These are phyloP conservation scores for Tieghemiomyces parasiticus DNA, from an alignment of 192 early-diverging fungal genomes.

Conservation along the genomic window DNA sequence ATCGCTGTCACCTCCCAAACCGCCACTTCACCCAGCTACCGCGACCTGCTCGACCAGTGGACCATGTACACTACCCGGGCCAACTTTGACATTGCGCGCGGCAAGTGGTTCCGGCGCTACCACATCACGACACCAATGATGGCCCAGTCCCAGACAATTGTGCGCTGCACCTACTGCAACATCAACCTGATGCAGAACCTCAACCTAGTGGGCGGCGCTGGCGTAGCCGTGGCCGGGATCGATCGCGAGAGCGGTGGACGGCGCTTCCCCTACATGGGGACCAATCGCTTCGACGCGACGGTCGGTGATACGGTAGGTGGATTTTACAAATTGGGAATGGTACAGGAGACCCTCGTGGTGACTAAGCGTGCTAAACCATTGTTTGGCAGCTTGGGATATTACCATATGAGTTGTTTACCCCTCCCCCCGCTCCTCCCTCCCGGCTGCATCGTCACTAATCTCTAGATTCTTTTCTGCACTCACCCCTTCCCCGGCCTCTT, in stretches of 20 bases:
- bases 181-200: slow-evolving; percentile 27
- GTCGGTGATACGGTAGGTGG: slow-evolving; percentile 1
- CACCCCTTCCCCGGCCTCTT: too few species aligned
- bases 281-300: background rate
- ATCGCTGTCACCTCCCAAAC: too few species aligned
- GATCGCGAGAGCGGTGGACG: background rate
- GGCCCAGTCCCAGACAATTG: slow-evolving; percentile 60
- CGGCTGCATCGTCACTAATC: too few species aligned
- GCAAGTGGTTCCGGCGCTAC: slow-evolving; percentile 38
- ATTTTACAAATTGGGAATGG: too few species aligned
- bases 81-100: slow-evolving; percentile 78
- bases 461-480: too few species aligned
- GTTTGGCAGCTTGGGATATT: too few species aligned
- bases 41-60: slow-evolving; percentile 72
- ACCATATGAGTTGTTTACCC: too few species aligned
- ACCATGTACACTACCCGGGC: slow-evolving; percentile 75
- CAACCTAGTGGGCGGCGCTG: slow-evolving; percentile 12
- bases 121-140: slow-evolving; percentile 32
- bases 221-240: background rate
- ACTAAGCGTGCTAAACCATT: too few species aligned
- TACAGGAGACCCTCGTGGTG: too few species aligned
- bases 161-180: slow-evolving; percentile 80
- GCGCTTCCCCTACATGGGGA: slow-evolving; percentile 12
- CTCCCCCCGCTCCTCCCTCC: too few species aligned
- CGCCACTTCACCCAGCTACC: too few species aligned